Evolutionary conservation across 768 basidiomycete species (phyloP).

Genomic region (Podaxis mareebaensis): DNA sequence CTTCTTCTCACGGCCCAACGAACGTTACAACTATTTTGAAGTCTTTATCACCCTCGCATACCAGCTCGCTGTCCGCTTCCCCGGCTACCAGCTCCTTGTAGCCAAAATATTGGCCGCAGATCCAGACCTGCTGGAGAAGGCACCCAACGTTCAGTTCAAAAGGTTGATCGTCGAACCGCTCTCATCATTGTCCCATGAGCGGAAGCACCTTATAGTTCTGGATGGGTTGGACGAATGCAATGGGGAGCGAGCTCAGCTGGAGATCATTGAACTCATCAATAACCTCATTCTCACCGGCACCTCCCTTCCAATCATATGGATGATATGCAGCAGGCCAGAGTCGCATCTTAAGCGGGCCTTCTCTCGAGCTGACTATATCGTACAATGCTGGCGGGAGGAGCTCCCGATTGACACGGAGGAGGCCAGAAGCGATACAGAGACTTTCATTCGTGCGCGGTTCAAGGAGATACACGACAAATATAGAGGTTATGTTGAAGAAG

Average conservation of each 20-base stretch:
- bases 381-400: neutral
- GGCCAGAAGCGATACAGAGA: neutral
- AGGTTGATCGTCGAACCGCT: slow-evolving; percentile 8
- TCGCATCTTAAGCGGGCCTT: neutral
- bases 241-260: neutral
- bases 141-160: neutral
- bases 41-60: too few relatives aligned
- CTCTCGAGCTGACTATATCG: neutral
- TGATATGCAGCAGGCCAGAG: neutral
- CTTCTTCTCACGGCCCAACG: slow-evolving; percentile 11
- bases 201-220: neutral
- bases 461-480: neutral
- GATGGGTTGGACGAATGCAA: slow-evolving; percentile 5
- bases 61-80: neutral
- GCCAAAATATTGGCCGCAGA: neutral
- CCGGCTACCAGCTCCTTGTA: neutral
- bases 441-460: neutral
- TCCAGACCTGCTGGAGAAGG: neutral
- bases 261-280: neutral
- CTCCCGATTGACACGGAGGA: neutral
- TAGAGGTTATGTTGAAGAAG: neutral
- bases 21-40: neutral
- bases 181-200: neutral
- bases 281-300: neutral
- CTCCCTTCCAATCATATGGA: neutral